Conservation (phyloP, 1,139 yeast genomes). For the Geotrichum cucujoidarum region DNA sequence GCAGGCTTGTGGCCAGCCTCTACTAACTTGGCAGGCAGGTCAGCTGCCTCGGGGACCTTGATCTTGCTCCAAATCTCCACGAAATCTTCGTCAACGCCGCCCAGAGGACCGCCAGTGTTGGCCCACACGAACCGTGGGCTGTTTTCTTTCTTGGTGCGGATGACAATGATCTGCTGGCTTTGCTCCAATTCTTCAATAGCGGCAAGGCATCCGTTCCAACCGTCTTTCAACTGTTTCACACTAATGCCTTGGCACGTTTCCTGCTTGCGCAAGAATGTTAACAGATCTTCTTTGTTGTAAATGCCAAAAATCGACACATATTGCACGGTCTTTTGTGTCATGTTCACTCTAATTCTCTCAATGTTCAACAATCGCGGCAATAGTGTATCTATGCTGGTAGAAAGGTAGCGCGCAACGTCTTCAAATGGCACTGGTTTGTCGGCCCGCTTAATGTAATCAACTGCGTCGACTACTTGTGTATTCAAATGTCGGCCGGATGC, state of each 20-base stretch:
- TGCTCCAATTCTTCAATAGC: conserved; percentile 74
- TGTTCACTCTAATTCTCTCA: conserved; percentile 52
- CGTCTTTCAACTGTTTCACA: conserved; percentile 88
- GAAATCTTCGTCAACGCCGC: conserved; percentile 76
- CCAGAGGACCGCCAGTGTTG: conserved; percentile 68
- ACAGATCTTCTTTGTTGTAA: conserved; percentile 68
- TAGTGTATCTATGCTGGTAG: conserved; percentile 41
- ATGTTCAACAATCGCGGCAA: conserved; percentile 68
- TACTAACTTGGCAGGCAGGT: conserved; percentile 69
- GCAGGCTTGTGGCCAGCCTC: conserved; percentile 92
- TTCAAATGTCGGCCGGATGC: conserved; percentile 61
- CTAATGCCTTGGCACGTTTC: conserved; percentile 83
- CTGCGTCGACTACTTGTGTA: conserved; percentile 80
- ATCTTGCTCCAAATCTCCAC: conserved; percentile 73
- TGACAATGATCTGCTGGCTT: conserved; percentile 70
- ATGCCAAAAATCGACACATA: conserved; percentile 88
- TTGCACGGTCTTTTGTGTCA: conserved; percentile 58
- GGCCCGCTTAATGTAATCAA: conserved; percentile 68
- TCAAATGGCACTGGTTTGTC: conserved; percentile 64
- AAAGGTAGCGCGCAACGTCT: conserved; percentile 56
- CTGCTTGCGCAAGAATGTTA: conserved; percentile 70
- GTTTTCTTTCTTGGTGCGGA: conserved; percentile 88
- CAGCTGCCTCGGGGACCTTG: conserved; percentile 75
- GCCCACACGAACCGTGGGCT: conserved; percentile 91
- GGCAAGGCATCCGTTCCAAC: conserved; percentile 89